Evolutionary conservation across 192 early-diverging fungal species (phyloP).

Genomic region (Jimgerdemannia flammicorona): DNA sequence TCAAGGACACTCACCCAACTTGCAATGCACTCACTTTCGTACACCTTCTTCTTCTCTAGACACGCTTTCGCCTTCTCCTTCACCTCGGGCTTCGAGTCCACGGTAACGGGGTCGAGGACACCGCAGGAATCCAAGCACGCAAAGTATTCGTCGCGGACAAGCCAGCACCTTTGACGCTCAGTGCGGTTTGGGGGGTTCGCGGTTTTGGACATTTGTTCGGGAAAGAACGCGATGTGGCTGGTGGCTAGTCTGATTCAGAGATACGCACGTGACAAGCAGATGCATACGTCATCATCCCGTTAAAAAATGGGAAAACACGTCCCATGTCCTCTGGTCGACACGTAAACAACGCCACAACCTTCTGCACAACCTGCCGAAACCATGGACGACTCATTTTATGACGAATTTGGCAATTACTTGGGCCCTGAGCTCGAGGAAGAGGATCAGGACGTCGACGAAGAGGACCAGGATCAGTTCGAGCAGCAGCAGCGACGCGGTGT

Average conservation of each 20-base stretch:
- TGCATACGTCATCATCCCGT: no score
- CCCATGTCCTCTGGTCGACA: background rate
- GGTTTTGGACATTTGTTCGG: background rate
- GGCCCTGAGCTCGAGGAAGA: slow-evolving; percentile 87
- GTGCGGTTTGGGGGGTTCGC: slow-evolving; percentile 53
- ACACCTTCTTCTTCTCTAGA: slow-evolving; percentile 44
- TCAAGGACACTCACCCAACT: slow-evolving; percentile 56
- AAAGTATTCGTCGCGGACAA: slow-evolving; percentile 74
- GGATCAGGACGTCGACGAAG: slow-evolving; percentile 53
- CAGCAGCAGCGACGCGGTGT: slow-evolving; percentile 23
- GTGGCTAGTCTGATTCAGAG: background rate
- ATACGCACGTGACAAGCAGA: background rate
- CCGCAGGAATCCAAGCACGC: slow-evolving; percentile 65
- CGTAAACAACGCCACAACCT: background rate
- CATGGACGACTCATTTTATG: slow-evolving; percentile 81
- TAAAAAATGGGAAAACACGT: background rate
- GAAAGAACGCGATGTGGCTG: no score
- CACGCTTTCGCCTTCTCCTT: slow-evolving; percentile 41
- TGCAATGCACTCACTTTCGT: slow-evolving; percentile 63
- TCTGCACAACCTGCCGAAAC: background rate
- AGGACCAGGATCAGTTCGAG: slow-evolving; percentile 27
- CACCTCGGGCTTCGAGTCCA: slow-evolving; percentile 35
- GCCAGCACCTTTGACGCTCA: slow-evolving; percentile 74
- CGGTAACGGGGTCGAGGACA: slow-evolving; percentile 50
- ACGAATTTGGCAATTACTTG: slow-evolving; percentile 99